Evolutionary conservation across 2,329 filamentous ascomycete species (phyloP).

Genomic region (Botrytis squamosa): DNA sequence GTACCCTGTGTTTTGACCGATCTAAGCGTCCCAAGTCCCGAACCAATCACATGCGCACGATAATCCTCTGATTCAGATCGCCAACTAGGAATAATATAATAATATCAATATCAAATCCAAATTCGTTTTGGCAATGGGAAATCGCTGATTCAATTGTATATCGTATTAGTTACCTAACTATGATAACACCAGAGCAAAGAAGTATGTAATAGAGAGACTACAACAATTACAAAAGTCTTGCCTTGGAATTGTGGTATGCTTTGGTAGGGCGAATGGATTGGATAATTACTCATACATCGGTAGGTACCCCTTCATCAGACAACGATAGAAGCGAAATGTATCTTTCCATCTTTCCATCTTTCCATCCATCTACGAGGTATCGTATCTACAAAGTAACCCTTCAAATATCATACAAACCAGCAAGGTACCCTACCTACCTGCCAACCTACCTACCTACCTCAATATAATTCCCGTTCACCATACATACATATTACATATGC

Average conservation of each 20-base stretch:
- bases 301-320: background rate
- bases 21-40: background rate
- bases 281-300: background rate
- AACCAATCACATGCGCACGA: background rate
- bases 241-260: background rate
- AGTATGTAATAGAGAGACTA: background rate
- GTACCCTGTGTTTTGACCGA: background rate
- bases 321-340: background rate
- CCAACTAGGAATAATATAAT: background rate
- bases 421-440: background rate
- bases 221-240: background rate
- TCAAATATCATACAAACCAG: background rate
- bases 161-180: background rate
- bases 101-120: slow-evolving; percentile 7
- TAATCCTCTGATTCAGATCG: background rate
- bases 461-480: background rate
- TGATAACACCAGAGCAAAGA: background rate
- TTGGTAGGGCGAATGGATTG: background rate
- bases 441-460: background rate
- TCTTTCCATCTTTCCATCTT: background rate
- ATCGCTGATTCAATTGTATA: background rate
- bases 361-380: background rate
- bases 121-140: background rate
- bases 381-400: background rate
- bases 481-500: background rate